Evolutionary conservation across 345 rosid genomes (phyloP), one percentile per base, ranked within the genome.

Genomic region (Populus deltoides): DNA sequence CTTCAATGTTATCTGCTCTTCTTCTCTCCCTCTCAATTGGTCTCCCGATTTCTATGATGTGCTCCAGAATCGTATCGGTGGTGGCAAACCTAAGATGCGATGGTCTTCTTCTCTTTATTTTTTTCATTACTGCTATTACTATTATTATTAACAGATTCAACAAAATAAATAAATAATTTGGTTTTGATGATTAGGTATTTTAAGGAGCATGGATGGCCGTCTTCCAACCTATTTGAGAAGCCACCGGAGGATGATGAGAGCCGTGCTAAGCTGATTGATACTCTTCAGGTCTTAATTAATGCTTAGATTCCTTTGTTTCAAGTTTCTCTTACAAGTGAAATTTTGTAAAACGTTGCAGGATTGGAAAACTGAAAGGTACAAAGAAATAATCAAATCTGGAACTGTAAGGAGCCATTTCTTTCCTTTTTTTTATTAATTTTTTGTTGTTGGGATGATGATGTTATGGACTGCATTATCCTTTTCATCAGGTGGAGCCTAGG

Each of bases 11-110:
- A 86, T 90, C 20, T 87, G 93, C 79, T 82, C 97, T 75, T 81
- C 90, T 3, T 66, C 81, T 7, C 84, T 75, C 53, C 77, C 94
- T 36, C 92, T 95, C 74, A 62, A 86, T 68, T 96, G 99, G 99
- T 86, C 77, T 35, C 62, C 81, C 1, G 93, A 90, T 2, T 96
- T 93, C 82, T 96, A 96, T 76, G 98, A 96, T 62, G 87, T 71
- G 81, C 90, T 96, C 76, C 99, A 96, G 87, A 96, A 96, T 61
- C 84, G 16, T 18, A 87, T 95, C 38, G 97, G 99, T 5, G 97
- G 99, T 47, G 99, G 98, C 43, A 95, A 93, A 81, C 99, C 99
- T 10, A 95, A 95, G 84, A 95, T 95, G 99, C 81, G 98, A 87
- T 93, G 99, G 97, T 89, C 17, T 39, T 69, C 13, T 33, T 61